Percentiles rank a stretch among this genome's conserved stretches.
Evolutionary conservation across 441 rosid genomes (phyloP).

Genomic region (Erysimum cheiri): DNA sequence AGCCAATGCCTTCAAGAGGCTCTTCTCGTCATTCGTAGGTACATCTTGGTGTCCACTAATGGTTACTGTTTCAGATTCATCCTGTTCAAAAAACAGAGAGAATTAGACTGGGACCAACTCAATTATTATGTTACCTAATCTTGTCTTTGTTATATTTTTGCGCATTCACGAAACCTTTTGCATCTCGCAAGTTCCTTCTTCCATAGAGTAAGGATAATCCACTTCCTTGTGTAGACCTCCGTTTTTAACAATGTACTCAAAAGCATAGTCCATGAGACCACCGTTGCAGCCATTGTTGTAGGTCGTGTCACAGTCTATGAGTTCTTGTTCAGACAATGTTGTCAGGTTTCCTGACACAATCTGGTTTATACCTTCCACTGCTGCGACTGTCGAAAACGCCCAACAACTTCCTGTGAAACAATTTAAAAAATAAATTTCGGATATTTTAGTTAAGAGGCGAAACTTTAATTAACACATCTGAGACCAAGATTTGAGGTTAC

Average conservation of each 20-base stretch:
- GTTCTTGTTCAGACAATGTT: conserved; percentile 69
- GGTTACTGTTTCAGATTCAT: conserved; percentile 51
- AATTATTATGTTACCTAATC: neutral
- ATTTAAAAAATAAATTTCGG: neutral
- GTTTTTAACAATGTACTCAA: conserved; percentile 51
- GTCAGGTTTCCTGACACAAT: conserved; percentile 66
- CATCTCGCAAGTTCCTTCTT: conserved; percentile 63
- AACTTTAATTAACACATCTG: neutral
- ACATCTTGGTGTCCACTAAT: conserved; percentile 65
- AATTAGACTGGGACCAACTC: neutral
- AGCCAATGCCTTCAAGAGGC: conserved; percentile 64
- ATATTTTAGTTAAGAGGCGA: neutral
- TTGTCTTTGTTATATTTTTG: neutral
- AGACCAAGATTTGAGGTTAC: conserved; percentile 42
- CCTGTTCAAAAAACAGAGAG: conserved; percentile 40
- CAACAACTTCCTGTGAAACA: conserved; percentile 64
- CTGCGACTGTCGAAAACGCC: conserved; percentile 80
- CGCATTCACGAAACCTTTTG: conserved; percentile 46
- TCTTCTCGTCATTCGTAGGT: conserved; percentile 57
- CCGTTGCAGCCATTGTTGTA: conserved; percentile 75
- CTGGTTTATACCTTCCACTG: conserved; percentile 71
- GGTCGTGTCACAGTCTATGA: conserved; percentile 64
- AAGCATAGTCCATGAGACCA: conserved; percentile 75
- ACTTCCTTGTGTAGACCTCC: conserved; percentile 68
- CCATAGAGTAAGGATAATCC: conserved; percentile 72